phyloP scores from a whole-genome alignment of 1,284 basidiomycete species.

The Ceratobasidium sp. region DNA sequence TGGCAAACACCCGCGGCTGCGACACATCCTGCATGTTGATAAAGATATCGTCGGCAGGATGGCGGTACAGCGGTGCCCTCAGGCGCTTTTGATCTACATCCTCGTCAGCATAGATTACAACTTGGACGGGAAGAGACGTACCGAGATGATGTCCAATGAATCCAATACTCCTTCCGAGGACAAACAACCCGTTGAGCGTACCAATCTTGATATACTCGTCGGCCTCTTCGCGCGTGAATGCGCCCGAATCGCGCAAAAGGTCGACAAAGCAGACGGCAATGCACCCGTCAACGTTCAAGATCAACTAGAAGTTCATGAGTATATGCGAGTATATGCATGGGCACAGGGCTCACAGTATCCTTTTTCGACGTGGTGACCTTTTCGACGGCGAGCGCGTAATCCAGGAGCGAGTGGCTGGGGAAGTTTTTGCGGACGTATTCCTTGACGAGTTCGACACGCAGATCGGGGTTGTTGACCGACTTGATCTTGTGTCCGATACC shows the following conservation, averaged over 20 bases:
- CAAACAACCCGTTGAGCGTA: conserved; percentile 94
- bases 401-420: conserved; percentile 89
- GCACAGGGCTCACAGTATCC: conserved; percentile 70
- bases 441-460: conserved; percentile 97
- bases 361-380: conserved; percentile 98
- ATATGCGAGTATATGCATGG: conserved; percentile 41
- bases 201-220: conserved; percentile 97
- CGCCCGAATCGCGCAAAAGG: conserved; percentile 89
- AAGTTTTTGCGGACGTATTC: conserved; percentile 96
- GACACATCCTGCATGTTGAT: conserved; percentile 79
- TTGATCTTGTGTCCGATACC: conserved; percentile 99
- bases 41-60: conserved; percentile 59
- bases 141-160: conserved; percentile 90
- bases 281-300: conserved; percentile 96
- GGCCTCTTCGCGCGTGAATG: conserved; percentile 95
- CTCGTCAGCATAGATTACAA: conserved; percentile 50
- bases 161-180: conserved; percentile 95
- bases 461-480: conserved; percentile 96
- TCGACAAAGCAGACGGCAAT: conserved; percentile 99
- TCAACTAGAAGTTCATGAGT: conserved; percentile 57
- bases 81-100: conserved; percentile 89
- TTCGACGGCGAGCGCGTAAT: conserved; percentile 98
- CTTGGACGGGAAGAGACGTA: conserved; percentile 35
- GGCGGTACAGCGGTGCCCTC: conserved; percentile 89
- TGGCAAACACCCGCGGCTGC: conserved; percentile 77